A percentile compares a stretch with the other conserved stretches of the same genome.
These are phyloP conservation scores for Hypoxylon subgilvum DNA, from an alignment of 495 filamentous ascomycete genomes.

Conservation along the genomic window DNA sequence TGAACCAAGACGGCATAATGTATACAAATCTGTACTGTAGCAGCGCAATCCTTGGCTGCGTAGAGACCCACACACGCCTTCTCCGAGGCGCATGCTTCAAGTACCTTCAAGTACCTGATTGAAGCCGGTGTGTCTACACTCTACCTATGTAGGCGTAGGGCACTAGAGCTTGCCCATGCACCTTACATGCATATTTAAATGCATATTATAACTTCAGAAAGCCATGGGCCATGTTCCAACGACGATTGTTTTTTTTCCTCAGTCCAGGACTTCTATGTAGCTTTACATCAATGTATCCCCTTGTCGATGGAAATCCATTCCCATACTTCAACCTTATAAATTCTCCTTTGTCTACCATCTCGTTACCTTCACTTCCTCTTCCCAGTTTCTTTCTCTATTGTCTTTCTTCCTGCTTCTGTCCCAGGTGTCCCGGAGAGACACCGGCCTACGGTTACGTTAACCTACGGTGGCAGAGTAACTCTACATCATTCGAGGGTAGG, in stretches of 20 bases:
- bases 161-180: constrained; percentile 15
- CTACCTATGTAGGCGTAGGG: neutral
- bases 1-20: neutral
- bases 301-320: constrained; percentile 9
- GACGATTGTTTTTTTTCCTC: too few relatives aligned
- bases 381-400: neutral
- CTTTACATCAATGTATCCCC: constrained; percentile 23
- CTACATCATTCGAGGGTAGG: constrained; percentile 14
- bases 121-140: neutral
- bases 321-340: constrained; percentile 20
- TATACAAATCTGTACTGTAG: neutral
- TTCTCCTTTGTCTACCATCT: constrained; percentile 9
- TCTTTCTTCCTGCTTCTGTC: constrained; percentile 2
- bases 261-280: constrained; percentile 12
- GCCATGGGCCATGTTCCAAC: constrained; percentile 31
- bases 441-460: constrained; percentile 1
- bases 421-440: neutral
- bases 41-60: constrained; percentile 17
- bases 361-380: neutral
- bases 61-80: constrained; percentile 26
- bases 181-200: constrained; percentile 38
- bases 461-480: constrained; percentile 2
- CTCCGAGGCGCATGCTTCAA: constrained; percentile 25
- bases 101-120: constrained; percentile 17
- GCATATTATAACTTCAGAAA: constrained; percentile 32